These are phyloP conservation scores for Hygrocybe coccinea DNA, from an alignment of 768 basidiomycete species.

Conservation along the genomic window DNA sequence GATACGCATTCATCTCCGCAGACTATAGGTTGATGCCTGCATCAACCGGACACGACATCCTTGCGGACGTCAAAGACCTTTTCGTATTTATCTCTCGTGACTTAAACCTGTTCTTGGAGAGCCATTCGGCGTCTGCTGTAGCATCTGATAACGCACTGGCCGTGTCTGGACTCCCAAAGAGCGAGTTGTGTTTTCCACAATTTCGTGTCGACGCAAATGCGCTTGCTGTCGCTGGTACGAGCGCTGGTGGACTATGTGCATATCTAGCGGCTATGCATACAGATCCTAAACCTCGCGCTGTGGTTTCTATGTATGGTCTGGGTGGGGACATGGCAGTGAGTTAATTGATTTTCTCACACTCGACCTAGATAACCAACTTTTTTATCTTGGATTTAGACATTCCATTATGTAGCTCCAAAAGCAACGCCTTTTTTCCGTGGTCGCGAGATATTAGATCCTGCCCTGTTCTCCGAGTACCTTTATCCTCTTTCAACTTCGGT, in stretches of 20 bases:
- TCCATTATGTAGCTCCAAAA: conserved; percentile 49
- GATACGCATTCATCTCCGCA: conserved; percentile 54
- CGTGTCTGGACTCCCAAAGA: no score
- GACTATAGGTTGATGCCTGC: conserved; percentile 59
- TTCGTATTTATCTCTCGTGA: conserved; percentile 42
- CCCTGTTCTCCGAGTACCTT: conserved; percentile 42
- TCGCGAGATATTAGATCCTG: conserved; percentile 50
- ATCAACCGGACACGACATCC: conserved; percentile 51
- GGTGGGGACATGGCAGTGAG: conserved; percentile 55
- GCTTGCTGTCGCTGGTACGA: conserved; percentile 52
- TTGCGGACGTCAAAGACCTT: conserved; percentile 54
- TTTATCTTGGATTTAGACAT: conserved; percentile 32
- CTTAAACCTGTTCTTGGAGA: conserved; percentile 10
- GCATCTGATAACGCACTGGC: no score
- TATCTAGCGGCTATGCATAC: conserved; percentile 54
- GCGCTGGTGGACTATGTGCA: conserved; percentile 60
- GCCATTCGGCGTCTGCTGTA: no score
- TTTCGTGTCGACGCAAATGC: conserved; percentile 40
- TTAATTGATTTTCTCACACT: conserved; percentile 2
- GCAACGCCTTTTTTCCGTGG: conserved; percentile 48
- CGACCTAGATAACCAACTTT: background rate
- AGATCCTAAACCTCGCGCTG: conserved; percentile 46
- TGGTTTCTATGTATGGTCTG: conserved; percentile 58
- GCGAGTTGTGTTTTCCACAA: background rate
- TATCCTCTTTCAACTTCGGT: conserved; percentile 36